Percentiles rank a stretch among this genome's conserved stretches.
phyloP scores from a whole-genome alignment of 805 yeast genomes.

The Candida yuanshanica region DNA sequence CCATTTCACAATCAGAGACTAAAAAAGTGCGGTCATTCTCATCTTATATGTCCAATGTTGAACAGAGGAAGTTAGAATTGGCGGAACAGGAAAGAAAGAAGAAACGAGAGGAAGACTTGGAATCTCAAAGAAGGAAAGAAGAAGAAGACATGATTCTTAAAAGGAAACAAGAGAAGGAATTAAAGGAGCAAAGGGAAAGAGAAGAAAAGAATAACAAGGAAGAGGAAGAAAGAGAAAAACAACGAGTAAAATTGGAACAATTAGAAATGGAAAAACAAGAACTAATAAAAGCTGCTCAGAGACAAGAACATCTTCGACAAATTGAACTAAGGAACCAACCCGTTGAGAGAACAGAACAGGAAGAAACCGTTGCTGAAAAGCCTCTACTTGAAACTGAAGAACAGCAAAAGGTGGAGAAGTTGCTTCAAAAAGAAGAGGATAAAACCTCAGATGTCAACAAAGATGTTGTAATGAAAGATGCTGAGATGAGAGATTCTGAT shows the following conservation, averaged over 20 bases:
- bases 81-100: constrained; percentile 5
- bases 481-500: too few species aligned
- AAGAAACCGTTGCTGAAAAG: too few species aligned
- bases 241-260: constrained; percentile 1
- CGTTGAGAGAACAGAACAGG: too few species aligned
- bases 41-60: constrained; percentile 5
- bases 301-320: constrained; percentile 3
- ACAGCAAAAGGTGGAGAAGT: too few species aligned
- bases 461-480: background rate
- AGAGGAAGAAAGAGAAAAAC: constrained; percentile 1
- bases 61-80: constrained; percentile 1
- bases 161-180: constrained; percentile 1
- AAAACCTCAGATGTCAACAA: too few species aligned
- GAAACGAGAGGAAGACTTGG: background rate
- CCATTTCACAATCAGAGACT: background rate
- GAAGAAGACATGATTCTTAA: constrained; percentile 1
- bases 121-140: background rate
- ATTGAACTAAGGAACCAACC: background rate
- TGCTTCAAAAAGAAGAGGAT: too few species aligned
- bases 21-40: constrained; percentile 5
- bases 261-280: constrained; percentile 1
- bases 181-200: constrained; percentile 1
- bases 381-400: background rate
- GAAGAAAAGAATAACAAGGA: constrained; percentile 2
- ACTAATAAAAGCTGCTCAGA: background rate